phyloP scores from a whole-genome alignment of 768 basidiomycete species.

The Epithele typhae region DNA sequence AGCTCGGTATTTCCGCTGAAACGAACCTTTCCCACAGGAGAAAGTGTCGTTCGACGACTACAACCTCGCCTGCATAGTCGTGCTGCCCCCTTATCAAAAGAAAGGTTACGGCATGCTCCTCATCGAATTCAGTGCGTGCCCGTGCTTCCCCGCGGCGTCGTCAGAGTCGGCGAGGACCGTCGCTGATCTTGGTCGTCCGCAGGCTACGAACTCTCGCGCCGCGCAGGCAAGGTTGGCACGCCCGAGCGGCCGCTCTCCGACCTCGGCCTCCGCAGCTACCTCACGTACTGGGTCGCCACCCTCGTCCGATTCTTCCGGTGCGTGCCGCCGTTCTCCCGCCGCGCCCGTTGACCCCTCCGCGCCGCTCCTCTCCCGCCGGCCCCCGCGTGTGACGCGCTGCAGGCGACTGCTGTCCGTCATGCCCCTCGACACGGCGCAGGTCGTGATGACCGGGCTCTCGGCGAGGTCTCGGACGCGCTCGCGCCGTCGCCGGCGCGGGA shows the following conservation, averaged over 20 bases:
- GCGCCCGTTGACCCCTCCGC: background rate
- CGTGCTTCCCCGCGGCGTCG: background rate
- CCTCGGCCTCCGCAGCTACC: slow-evolving; percentile 86
- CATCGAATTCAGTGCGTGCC: slow-evolving; percentile 90
- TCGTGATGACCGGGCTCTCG: slow-evolving; percentile 38
- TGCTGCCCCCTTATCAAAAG: slow-evolving; percentile 88
- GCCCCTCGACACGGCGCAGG: slow-evolving; percentile 45
- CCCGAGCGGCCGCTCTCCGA: slow-evolving; percentile 96
- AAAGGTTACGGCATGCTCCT: slow-evolving; percentile 91
- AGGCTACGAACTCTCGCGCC: slow-evolving; percentile 93
- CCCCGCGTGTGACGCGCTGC: background rate
- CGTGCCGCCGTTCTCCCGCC: slow-evolving; percentile 1
- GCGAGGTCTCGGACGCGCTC: slow-evolving; percentile 23
- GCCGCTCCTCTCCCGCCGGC: background rate
- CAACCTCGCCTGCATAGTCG: slow-evolving; percentile 95
- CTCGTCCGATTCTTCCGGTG: slow-evolving; percentile 83
- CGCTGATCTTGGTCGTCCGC: background rate
- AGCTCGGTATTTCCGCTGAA: slow-evolving; percentile 2
- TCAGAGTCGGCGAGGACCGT: background rate
- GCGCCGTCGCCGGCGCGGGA: slow-evolving; percentile 19
- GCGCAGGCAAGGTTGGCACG: slow-evolving; percentile 76
- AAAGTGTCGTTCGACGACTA: slow-evolving; percentile 95
- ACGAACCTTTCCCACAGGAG: slow-evolving; percentile 51
- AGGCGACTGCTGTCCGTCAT: slow-evolving; percentile 59
- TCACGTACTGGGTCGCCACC: slow-evolving; percentile 82